Conservation (phyloP, 352 stramenopile genomes). For the Phytophthora tubulina region DNA sequence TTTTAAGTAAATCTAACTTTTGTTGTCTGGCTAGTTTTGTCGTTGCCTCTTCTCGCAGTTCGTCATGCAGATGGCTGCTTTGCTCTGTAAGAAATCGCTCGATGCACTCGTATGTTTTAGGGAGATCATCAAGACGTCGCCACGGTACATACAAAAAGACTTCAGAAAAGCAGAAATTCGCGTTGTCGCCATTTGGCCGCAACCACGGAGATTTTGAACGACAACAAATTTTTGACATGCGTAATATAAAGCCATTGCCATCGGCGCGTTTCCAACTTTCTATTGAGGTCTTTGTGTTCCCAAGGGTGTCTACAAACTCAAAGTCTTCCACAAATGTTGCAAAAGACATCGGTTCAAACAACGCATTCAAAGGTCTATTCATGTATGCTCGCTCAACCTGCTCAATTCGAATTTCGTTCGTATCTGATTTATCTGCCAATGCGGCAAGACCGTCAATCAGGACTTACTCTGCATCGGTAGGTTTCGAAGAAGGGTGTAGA, state of each 20-base stretch:
- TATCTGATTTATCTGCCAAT: not conserved
- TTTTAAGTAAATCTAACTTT: not conserved
- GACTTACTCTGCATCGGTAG: conserved; percentile 5
- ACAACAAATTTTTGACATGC: too few relatives aligned
- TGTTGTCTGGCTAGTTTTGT: not conserved
- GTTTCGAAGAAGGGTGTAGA: not conserved
- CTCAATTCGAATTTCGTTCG: not conserved
- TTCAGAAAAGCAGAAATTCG: conserved; percentile 19
- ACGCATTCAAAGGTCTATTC: not conserved
- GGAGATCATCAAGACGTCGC: conserved; percentile 2
- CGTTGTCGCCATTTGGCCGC: not conserved
- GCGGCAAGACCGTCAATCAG: not conserved
- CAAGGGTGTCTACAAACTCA: not conserved
- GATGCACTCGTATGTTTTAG: conserved; percentile 10
- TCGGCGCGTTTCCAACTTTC: too few relatives aligned
- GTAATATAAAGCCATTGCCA: too few relatives aligned
- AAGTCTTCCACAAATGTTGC: conserved; percentile 11
- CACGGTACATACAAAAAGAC: conserved; percentile 9
- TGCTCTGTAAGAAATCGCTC: not conserved
- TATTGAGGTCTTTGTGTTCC: too few relatives aligned
- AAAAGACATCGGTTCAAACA: conserved; percentile 1
- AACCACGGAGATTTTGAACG: too few relatives aligned
- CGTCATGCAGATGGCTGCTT: not conserved
- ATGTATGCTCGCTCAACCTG: conserved; percentile 7
- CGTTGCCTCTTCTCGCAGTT: not conserved